Evolutionary conservation across 257 asterid genomes (phyloP).

Genomic region (Cruciata laevipes): DNA sequence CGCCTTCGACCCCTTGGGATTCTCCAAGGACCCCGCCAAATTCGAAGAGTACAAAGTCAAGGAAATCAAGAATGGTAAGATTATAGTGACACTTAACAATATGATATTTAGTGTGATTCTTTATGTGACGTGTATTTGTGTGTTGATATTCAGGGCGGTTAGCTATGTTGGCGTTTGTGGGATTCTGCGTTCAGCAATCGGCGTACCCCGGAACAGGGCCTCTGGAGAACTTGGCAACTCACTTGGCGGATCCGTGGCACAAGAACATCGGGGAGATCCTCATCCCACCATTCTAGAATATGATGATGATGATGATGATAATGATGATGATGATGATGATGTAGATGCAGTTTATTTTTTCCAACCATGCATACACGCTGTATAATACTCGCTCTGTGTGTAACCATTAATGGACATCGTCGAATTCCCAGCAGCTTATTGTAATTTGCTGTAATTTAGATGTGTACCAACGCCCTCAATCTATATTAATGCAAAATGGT

Average conservation of each 20-base stretch:
- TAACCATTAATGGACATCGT: constrained; percentile 4
- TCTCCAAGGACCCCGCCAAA: constrained; percentile 80
- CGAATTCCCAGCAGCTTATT: neutral
- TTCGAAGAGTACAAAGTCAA: constrained; percentile 69
- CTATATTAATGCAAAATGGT: too few species aligned
- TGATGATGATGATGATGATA: too few species aligned
- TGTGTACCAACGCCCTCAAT: neutral
- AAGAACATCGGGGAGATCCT: constrained; percentile 79
- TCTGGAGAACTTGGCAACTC: constrained; percentile 80
- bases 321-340: too few species aligned
- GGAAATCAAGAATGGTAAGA: constrained; percentile 83
- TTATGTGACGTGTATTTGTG: neutral
- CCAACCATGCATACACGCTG: constrained; percentile 2
- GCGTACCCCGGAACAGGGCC: constrained; percentile 97
- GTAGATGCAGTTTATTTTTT: neutral
- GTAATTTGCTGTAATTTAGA: constrained; percentile 3
- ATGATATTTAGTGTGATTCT: too few species aligned
- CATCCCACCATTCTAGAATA: constrained; percentile 47
- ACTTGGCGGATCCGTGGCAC: constrained; percentile 99
- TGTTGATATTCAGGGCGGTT: constrained; percentile 46
- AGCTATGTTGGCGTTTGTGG: constrained; percentile 81
- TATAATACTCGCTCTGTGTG: constrained; percentile 16
- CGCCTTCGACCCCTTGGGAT: constrained; percentile 89
- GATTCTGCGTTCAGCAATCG: constrained; percentile 77
- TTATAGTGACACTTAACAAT: neutral